These are phyloP conservation scores for Colletotrichum tropicicola DNA, from an alignment of 2,329 filamentous ascomycete species.

Conservation along the genomic window DNA sequence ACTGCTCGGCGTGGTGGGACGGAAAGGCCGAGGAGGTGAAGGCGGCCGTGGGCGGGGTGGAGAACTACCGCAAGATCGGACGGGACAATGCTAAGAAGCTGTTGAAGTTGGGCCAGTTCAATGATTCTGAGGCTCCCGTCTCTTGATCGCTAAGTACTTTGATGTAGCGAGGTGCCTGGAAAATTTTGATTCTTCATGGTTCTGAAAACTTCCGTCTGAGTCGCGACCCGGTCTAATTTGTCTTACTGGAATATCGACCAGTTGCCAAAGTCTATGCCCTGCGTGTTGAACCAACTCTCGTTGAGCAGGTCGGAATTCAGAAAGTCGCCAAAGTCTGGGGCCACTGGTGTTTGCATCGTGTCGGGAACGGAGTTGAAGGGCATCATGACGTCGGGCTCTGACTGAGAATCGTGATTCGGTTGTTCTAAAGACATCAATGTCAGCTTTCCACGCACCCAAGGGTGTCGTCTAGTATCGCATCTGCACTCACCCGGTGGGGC, in stretches of 20 bases:
- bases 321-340: conserved; percentile 6
- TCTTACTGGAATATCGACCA: neutral
- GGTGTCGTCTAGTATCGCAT: neutral
- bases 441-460: neutral
- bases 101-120: conserved; percentile 47
- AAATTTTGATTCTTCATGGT: neutral
- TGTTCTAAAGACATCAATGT: neutral
- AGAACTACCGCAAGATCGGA: conserved; percentile 50
- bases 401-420: neutral
- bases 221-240: neutral
- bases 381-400: neutral
- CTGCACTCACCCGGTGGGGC: neutral
- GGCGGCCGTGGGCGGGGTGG: conserved; percentile 22
- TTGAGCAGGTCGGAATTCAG: neutral
- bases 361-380: neutral
- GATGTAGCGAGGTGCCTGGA: neutral
- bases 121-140: conserved; percentile 37
- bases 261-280: neutral
- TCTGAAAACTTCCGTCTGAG: neutral
- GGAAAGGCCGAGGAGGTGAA: conserved; percentile 36
- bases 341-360: neutral
- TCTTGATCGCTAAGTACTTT: neutral
- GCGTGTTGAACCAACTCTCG: conserved; percentile 13
- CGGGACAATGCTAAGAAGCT: conserved; percentile 52
- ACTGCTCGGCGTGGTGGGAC: conserved; percentile 53